phyloP scores from a whole-genome alignment of 1,284 basidiomycete species.

The Puccinia polysora region DNA sequence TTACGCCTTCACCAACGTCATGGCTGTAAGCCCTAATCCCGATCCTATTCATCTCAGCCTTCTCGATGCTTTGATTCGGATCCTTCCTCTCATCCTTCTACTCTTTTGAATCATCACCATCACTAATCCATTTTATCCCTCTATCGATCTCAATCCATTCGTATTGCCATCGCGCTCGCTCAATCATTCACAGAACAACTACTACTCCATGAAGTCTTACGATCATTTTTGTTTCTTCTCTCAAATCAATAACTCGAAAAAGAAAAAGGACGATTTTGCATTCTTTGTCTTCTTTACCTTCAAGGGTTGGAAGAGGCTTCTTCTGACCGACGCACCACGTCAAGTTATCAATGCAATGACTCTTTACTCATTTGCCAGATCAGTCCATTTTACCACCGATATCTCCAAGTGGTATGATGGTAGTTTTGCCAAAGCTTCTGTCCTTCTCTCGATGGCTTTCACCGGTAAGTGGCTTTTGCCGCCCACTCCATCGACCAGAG shows the following conservation, averaged over 20 bases:
- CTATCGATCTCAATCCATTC: slow-evolving; percentile 7
- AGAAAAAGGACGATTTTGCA: slow-evolving; percentile 92
- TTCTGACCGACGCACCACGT: slow-evolving; percentile 93
- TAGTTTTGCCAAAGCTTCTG: slow-evolving; percentile 47
- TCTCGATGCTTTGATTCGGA: not conserved
- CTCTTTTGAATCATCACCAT: not conserved
- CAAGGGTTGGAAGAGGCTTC: slow-evolving; percentile 97
- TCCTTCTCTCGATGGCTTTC: slow-evolving; percentile 75
- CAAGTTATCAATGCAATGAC: slow-evolving; percentile 94
- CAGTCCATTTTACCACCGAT: slow-evolving; percentile 63
- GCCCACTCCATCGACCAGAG: not conserved
- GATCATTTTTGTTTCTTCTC: slow-evolving; percentile 97
- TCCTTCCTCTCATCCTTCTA: slow-evolving; percentile 2
- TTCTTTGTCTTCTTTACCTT: slow-evolving; percentile 99
- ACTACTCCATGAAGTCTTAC: slow-evolving; percentile 67
- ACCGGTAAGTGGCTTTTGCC: slow-evolving; percentile 55
- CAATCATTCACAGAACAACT: slow-evolving; percentile 46
- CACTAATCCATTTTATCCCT: not conserved
- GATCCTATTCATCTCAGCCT: slow-evolving; percentile 75
- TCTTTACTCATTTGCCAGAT: slow-evolving; percentile 81
- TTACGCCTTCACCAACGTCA: slow-evolving; percentile 92
- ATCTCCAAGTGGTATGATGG: slow-evolving; percentile 63
- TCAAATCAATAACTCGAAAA: slow-evolving; percentile 90
- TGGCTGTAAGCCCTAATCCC: slow-evolving; percentile 59
- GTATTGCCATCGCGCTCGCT: too few relatives aligned